Conservation (phyloP, 495 filamentous ascomycete species). For the Tirmania nivea region DNA sequence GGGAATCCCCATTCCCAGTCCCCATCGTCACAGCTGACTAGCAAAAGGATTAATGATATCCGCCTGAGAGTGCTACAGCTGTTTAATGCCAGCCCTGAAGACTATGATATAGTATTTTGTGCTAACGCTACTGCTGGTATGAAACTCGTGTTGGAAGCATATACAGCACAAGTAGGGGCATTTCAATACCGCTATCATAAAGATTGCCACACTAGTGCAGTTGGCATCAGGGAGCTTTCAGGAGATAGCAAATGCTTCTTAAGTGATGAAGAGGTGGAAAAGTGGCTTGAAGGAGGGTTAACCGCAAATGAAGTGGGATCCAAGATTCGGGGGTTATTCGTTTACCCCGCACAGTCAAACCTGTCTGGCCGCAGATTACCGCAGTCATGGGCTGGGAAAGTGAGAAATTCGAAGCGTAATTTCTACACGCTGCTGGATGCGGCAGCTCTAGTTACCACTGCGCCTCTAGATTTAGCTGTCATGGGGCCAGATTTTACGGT, state of each 20-base stretch:
- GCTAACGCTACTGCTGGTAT: conserved; percentile 82
- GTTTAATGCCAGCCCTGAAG: conserved; percentile 62
- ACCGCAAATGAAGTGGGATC: conserved; percentile 3
- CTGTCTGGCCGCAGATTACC: conserved; percentile 71
- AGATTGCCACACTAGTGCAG: conserved; percentile 70
- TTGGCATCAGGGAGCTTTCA: conserved; percentile 61
- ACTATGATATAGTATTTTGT: conserved; percentile 80
- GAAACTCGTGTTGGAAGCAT: conserved; percentile 59
- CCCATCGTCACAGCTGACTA: conserved; percentile 53
- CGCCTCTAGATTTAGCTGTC: conserved; percentile 46
- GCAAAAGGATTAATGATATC: conserved; percentile 50
- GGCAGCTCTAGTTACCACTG: conserved; percentile 60
- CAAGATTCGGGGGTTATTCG: conserved; percentile 35
- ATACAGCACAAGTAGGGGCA: conserved; percentile 39
- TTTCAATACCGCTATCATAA: conserved; percentile 71
- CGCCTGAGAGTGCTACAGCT: conserved; percentile 50
- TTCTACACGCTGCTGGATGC: conserved; percentile 72
- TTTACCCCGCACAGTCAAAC: conserved; percentile 82
- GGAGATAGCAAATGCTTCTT: conserved; percentile 41
- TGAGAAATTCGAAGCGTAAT: conserved; percentile 23
- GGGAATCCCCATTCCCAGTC: conserved; percentile 88
- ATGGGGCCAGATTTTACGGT: conserved; percentile 67
- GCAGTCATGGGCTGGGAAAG: conserved; percentile 38
- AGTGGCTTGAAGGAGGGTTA: conserved; percentile 33
- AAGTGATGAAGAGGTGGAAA: conserved; percentile 41